Evolutionary conservation across 441 rosid genomes (phyloP), one percentile per base, ranked within the genome.

Genomic region (Corymbia citriodora): DNA sequence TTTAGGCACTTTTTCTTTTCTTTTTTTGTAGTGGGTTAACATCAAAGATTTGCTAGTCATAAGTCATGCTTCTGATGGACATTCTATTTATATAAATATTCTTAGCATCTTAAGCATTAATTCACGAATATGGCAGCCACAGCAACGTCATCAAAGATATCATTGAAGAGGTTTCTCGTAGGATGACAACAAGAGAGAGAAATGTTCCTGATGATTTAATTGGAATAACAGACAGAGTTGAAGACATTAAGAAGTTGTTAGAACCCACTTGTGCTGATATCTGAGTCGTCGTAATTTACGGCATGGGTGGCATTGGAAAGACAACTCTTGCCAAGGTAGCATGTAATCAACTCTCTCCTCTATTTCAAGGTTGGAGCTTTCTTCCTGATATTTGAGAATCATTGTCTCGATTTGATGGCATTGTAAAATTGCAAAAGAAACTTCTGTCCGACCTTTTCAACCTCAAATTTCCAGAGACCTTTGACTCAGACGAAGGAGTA

Each of bases 221-320:
- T 65, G 36, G 72, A 65, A 65, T 65, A 15, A 3, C 0, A 2
- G 72, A 65, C 72, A 65, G 72, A 7, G 6, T 65, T n/a, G 0
- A 65, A 65, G 36, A n/a, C 36, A 0, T 65, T n/a, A 65, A 65
- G 19, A 25, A 65, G 72, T 15, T 15, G 19, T n/a, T 65, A n/a
- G 72, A 65, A 14, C 31, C 33, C 33, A 65, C 72, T 2, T 8
- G 36, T 65, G 72, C 36, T 15, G 36, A 65, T n/a, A 8, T n/a
- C 19, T 36, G 36, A 15, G 17, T 65, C 0, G 3, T 65, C 0
- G 0, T 65, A 65, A 65, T 65, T 25, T 61, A 61, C 0, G 68
- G 68, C 68, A 61, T 61, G 68, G 68, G 31, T 27, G 68, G 68
- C n/a, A 61, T 61, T 8, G 68, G 31, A 61, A 61, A 61, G 68